Evolutionary conservation across 192 early-diverging fungal species (phyloP).

Genomic region (Rhizoclosmatium globosum): DNA sequence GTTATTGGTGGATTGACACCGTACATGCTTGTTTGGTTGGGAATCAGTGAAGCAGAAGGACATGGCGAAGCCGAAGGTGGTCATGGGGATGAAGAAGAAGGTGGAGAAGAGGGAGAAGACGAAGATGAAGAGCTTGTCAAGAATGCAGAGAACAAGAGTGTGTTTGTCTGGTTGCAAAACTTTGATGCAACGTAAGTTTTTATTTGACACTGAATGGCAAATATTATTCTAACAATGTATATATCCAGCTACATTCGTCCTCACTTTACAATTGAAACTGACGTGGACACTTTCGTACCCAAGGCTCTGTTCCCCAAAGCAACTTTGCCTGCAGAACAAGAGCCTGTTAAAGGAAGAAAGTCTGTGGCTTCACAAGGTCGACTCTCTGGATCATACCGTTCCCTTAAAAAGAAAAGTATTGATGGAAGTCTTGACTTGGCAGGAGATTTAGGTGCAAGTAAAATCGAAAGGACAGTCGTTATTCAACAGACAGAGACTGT

Average conservation of each 20-base stretch:
- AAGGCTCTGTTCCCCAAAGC: conserved; percentile 39
- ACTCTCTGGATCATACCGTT: conserved; percentile 23
- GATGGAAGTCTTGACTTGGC: conserved; percentile 15
- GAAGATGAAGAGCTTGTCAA: conserved; percentile 34
- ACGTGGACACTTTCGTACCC: conserved; percentile 38
- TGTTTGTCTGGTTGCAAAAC: conserved; percentile 59
- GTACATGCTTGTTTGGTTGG: conserved; percentile 62
- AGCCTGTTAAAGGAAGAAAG: conserved; percentile 4
- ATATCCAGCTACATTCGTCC: conserved; percentile 54
- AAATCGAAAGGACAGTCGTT: neutral
- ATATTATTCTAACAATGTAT: too few relatives aligned
- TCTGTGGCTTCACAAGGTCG: conserved; percentile 1
- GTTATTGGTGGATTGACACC: conserved; percentile 66
- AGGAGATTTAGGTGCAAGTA: conserved; percentile 33
- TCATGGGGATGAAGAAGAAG: conserved; percentile 19
- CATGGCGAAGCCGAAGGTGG: conserved; percentile 18
- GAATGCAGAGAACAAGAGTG: conserved; percentile 42
- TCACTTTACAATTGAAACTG: conserved; percentile 46
- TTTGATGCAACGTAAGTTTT: conserved; percentile 57
- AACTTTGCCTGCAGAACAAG: conserved; percentile 25
- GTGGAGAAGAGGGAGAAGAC: conserved; percentile 40
- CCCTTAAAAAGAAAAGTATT: conserved; percentile 28
- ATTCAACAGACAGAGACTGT: neutral
- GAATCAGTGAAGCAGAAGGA: conserved; percentile 40
- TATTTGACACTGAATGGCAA: neutral